Base-by-base conservation (phyloP, 2,329 filamentous ascomycete species). In the Capronia americana region DNA sequence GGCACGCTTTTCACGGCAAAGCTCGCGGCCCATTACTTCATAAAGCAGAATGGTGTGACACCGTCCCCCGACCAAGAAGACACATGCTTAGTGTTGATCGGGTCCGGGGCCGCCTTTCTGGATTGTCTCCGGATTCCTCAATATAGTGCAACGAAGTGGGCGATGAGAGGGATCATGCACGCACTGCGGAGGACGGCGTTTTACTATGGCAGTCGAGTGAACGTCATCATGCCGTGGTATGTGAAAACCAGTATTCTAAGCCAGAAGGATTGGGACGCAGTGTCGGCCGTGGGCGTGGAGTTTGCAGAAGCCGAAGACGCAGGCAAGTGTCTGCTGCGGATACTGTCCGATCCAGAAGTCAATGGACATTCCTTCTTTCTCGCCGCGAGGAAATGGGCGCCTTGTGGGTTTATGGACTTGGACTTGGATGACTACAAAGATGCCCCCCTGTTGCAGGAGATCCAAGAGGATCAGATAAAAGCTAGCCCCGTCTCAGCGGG, bases 51-150 rank as follows among this genome's bases (percentile, higher is more conserved):
- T 73, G 79, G 6, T 82, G 84, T 64, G 77, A 83, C 0, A 82
- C 82, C 63, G 79, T 85, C 44, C 81, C 85, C 56, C 79, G 85
- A 24, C 83, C 79, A 0, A 80, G 80, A 3, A 82, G 80, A 78
- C 85, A 72, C 81, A 81, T 0, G 79, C 78, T 0, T 85, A 79
- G 71, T 44, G 8, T 12, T 51, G n/a, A 14, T 34, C 28, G 23
- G 38, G 7, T 48, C 57, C 6, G 26, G 17, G 4, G 53, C 53
- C 10, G 53, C 24, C 0, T 30, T 55, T 12, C 24, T 30, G 10
- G 53, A 55, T 32, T 55, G 44, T 41, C 77, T 80, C 75, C 66
- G 75, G 14, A 79, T 79, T 48, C 63, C 61, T 28, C 75, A 80
- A 67, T 80, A 82, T 64, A 83, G 79, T 20, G 76, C 75, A 34